A percentile compares a stretch with the other conserved stretches of the same genome.
Conservation (phyloP, 2,329 filamentous ascomycete species). For the Stagonosporopsis rhizophila region DNA sequence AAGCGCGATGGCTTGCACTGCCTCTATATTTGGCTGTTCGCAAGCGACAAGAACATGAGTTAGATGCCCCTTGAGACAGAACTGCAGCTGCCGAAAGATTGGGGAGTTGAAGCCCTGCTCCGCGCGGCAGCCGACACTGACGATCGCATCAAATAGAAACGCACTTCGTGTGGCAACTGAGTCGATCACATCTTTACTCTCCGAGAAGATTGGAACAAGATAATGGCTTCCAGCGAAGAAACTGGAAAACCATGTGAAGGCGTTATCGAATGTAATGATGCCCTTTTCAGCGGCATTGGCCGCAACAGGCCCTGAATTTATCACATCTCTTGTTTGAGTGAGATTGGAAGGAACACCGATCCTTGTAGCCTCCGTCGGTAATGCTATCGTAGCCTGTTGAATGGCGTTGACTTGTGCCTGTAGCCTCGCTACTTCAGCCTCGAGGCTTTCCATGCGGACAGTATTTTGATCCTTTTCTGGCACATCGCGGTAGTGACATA, state of each 20-base stretch:
- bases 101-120: constrained; percentile 52
- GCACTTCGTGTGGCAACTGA: constrained; percentile 57
- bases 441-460: constrained; percentile 37
- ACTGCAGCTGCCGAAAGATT: constrained; percentile 45
- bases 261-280: constrained; percentile 36
- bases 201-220: constrained; percentile 59
- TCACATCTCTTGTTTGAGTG: background rate
- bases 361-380: background rate
- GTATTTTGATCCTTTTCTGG: constrained; percentile 32
- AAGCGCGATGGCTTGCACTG: constrained; percentile 60
- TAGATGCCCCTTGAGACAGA: constrained; percentile 49
- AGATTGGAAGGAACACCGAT: background rate
- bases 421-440: constrained; percentile 30
- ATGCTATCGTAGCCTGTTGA: background rate
- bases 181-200: constrained; percentile 54
- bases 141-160: constrained; percentile 61
- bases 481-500: constrained; percentile 31
- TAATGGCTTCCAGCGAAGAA: constrained; percentile 51
- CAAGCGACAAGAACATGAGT: constrained; percentile 56
- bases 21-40: constrained; percentile 54
- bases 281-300: constrained; percentile 35
- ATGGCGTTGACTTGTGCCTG: constrained; percentile 20
- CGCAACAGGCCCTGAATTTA: background rate
- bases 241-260: constrained; percentile 26
- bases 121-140: constrained; percentile 60